Base-by-base conservation (phyloP, 2,329 filamentous ascomycete genomes). In the Cytospora piceae region DNA sequence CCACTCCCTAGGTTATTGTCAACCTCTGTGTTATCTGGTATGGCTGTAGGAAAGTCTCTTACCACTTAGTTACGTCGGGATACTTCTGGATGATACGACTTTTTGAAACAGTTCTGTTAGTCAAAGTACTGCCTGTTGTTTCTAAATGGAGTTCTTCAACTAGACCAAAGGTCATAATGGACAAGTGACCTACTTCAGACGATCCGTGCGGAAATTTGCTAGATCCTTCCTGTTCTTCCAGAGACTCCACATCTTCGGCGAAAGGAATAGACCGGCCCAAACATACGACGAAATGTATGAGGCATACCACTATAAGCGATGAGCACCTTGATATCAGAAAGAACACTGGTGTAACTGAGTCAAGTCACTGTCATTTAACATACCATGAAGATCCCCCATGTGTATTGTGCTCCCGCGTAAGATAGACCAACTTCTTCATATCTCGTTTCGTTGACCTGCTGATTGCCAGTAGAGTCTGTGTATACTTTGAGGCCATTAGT, bases 331-430 rank as follows among this genome's bases (percentile, higher is more conserved):
- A 14, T 12, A 22, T 42, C 4, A 54, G 58, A 9, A 54, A 8
- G 9, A 32, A 1, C 17, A 14, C 14, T 24, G 12, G 15, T 1
- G 46, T 31, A 11, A 5, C 6, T 1, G 14, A 3, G 8, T 17
- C 14, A 17, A n/a, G 53, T 1, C 1, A 32, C 11, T 2, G 53
- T 1, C 1, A 42, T 17, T 2, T 3, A 15, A 54, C 55, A 9
- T 42, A 66, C 69, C 67, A 70, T 67, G 46, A 70, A 70, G 8
- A 70, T 70, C 15, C 51, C 55, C 69, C 69, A 70, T 4, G 63
- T 67, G 51, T 66, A 69, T 20, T 69, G 68, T 3, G 68, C 66
- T 37, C 69, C 68, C 0, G 66, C 64, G 52, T 70, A 70, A 22
- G 68, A 64, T 15, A 69, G 65, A 12, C 69, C 69, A 22, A 70